phyloP scores from a whole-genome alignment of 768 basidiomycete genomes.

The Hypsizygus marmoreus region DNA sequence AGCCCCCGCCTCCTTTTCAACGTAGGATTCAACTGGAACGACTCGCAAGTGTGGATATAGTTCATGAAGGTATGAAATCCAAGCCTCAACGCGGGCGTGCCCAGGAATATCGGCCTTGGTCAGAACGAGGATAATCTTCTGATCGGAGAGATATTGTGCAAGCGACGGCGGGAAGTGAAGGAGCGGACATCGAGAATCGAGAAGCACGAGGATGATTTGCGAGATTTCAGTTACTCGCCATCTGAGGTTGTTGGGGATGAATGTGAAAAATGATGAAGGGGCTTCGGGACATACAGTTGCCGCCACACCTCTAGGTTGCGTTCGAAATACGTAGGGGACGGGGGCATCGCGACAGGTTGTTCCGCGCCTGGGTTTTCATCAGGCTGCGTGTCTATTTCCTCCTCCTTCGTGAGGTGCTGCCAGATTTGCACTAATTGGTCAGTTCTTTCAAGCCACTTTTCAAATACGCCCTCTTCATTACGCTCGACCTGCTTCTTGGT shows the following conservation, averaged over 20 bases:
- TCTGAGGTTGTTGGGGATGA: constrained; percentile 36
- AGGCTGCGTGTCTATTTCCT: constrained; percentile 13
- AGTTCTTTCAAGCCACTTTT: constrained; percentile 73
- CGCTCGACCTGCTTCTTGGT: constrained; percentile 86
- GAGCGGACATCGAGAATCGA: constrained; percentile 88
- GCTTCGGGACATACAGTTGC: constrained; percentile 67
- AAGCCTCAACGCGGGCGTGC: constrained; percentile 58
- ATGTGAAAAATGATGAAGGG: constrained; percentile 2
- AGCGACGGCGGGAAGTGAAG: constrained; percentile 87
- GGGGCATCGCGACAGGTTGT: constrained; percentile 40
- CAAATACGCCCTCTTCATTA: constrained; percentile 86
- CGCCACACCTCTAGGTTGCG: constrained; percentile 94
- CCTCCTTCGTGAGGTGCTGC: constrained; percentile 32
- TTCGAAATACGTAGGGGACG: constrained; percentile 81
- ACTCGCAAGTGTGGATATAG: constrained; percentile 58
- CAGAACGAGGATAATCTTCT: constrained; percentile 69
- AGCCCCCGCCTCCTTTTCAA: constrained; percentile 43
- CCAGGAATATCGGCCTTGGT: constrained; percentile 91
- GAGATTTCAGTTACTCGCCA: constrained; percentile 96
- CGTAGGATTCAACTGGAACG: constrained; percentile 78
- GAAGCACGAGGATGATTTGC: constrained; percentile 82
- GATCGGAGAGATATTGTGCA: constrained; percentile 56
- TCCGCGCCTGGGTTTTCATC: constrained; percentile 8
- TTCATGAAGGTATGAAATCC: constrained; percentile 61
- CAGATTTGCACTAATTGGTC: constrained; percentile 59